Evolutionary conservation across 306 rosid genomes (phyloP).

Genomic region (Coriaria nepalensis): DNA sequence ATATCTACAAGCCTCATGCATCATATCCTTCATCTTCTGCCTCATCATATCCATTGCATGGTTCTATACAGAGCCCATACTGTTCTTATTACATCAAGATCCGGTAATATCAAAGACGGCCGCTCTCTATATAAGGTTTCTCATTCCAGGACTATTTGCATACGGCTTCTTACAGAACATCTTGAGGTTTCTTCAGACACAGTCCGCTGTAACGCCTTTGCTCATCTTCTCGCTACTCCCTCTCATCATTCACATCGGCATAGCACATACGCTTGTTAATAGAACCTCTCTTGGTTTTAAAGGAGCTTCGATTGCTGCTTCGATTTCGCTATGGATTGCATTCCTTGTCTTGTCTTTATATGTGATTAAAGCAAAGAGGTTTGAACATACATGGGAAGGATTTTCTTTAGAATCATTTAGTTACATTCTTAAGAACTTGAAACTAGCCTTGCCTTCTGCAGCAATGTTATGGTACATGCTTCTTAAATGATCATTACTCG

Average conservation of each 20-base stretch:
- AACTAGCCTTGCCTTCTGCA: slow-evolving; percentile 62
- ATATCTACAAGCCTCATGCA: slow-evolving; percentile 67
- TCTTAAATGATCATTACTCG: background rate
- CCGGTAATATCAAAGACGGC: slow-evolving; percentile 38
- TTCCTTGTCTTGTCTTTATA: slow-evolving; percentile 21
- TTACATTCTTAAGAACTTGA: slow-evolving; percentile 30
- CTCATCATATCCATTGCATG: slow-evolving; percentile 37
- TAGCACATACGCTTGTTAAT: slow-evolving; percentile 43
- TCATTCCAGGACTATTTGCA: slow-evolving; percentile 60
- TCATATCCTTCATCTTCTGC: slow-evolving; percentile 42
- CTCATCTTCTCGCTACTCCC: slow-evolving; percentile 39
- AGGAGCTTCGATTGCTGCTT: slow-evolving; percentile 62
- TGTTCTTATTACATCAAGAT: slow-evolving; percentile 52
- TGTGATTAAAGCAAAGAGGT: slow-evolving; percentile 28
- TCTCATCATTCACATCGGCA: slow-evolving; percentile 25
- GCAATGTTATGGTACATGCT: slow-evolving; percentile 57
- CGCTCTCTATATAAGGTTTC: slow-evolving; percentile 39
- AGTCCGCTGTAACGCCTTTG: slow-evolving; percentile 46
- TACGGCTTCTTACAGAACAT: slow-evolving; percentile 52
- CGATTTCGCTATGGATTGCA: slow-evolving; percentile 55
- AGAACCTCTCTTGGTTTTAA: slow-evolving; percentile 29
- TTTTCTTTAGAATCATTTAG: slow-evolving; percentile 39
- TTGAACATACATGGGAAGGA: slow-evolving; percentile 58
- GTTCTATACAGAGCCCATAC: slow-evolving; percentile 42
- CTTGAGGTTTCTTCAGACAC: slow-evolving; percentile 66